A percentile compares a stretch with the other conserved stretches of the same genome.
Evolutionary conservation across 1,284 basidiomycete genomes (phyloP).

Genomic region (Trichosporon coremiiforme): DNA sequence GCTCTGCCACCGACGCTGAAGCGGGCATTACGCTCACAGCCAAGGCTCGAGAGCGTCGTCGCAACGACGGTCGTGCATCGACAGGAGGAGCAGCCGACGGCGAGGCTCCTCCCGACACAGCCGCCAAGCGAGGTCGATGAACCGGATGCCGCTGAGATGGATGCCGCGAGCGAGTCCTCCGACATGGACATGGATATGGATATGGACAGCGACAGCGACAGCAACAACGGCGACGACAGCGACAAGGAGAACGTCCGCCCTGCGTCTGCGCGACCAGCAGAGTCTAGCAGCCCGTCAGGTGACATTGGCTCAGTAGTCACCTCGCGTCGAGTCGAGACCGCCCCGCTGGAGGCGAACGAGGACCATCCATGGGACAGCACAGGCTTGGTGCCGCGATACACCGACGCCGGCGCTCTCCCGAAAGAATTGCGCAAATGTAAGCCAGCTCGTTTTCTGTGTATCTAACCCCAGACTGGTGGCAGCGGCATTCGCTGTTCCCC

Average conservation of each 20-base stretch:
- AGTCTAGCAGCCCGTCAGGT: neutral
- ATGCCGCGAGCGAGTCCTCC: constrained; percentile 17
- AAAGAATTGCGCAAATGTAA: constrained; percentile 76
- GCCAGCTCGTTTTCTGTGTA: constrained; percentile 42
- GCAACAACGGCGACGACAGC: constrained; percentile 22
- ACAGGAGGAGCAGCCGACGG: constrained; percentile 19
- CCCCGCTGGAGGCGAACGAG: constrained; percentile 25
- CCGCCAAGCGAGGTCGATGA: constrained; percentile 23
- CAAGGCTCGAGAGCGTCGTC: constrained; percentile 17
- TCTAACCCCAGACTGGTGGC: constrained; percentile 70
- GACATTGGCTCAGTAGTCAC: neutral
- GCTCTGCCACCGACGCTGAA: constrained; percentile 46
- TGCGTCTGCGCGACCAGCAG: neutral
- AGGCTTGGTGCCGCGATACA: constrained; percentile 70
- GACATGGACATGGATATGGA: constrained; percentile 22
- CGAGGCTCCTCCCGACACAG: constrained; percentile 33
- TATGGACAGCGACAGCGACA: constrained; percentile 13
- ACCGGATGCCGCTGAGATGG: neutral
- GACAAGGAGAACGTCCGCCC: constrained; percentile 20
- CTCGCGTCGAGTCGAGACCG: neutral
- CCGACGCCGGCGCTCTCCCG: constrained; percentile 67
- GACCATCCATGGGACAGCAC: constrained; percentile 64
- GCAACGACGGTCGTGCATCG: constrained; percentile 10
- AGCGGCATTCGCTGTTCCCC: constrained; percentile 78
- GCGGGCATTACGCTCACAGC: constrained; percentile 40